A percentile compares a stretch with the other conserved stretches of the same genome.
Conservation (phyloP, 73 alveolate genomes). For the Paramecium sonneborni region DNA sequence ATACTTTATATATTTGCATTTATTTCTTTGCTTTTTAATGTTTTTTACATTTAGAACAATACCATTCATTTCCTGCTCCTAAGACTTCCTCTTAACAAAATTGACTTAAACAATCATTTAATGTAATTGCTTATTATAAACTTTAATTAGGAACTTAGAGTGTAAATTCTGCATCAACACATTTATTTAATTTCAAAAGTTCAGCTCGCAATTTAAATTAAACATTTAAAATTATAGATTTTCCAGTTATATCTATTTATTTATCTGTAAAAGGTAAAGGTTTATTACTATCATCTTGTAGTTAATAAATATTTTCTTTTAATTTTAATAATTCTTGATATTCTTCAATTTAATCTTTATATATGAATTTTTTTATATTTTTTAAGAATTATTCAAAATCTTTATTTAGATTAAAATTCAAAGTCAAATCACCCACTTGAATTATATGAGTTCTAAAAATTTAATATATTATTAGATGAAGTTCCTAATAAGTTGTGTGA, state of each 20-base stretch:
- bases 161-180: slow-evolving; percentile 45
- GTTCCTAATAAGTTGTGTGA: not conserved
- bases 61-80: slow-evolving; percentile 91
- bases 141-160: not conserved
- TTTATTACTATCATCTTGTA: not conserved
- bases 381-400: not conserved
- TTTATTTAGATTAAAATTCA: not conserved
- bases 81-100: slow-evolving; percentile 75
- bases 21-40: slow-evolving; percentile 82
- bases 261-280: not conserved
- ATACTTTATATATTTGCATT: slow-evolving; percentile 78
- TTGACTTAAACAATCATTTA: slow-evolving; percentile 52
- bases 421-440: not conserved
- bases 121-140: not conserved
- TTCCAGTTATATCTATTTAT: not conserved
- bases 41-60: slow-evolving; percentile 87
- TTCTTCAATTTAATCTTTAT: not conserved
- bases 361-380: not conserved
- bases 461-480: not conserved
- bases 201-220: not conserved
- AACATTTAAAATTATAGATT: not conserved
- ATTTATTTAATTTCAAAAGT: not conserved
- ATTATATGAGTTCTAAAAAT: not conserved
- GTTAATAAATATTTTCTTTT: not conserved
- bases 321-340: not conserved